Percentiles rank a stretch among this genome's conserved stretches.
These are phyloP conservation scores for Evansstolkia leycettana DNA, from an alignment of 495 filamentous ascomycete species.

Conservation along the genomic window DNA sequence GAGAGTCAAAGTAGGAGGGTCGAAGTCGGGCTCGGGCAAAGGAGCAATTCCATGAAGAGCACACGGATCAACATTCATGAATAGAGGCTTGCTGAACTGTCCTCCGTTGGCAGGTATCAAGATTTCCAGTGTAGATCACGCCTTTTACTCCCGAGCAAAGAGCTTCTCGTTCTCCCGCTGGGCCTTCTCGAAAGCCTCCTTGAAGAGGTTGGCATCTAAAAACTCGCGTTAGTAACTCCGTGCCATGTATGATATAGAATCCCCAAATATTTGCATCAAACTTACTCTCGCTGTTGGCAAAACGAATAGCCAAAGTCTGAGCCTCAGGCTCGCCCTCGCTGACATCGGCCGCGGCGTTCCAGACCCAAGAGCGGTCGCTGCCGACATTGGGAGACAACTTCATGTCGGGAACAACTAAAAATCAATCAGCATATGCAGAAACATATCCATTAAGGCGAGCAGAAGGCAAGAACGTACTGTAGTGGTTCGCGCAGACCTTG, in stretches of 20 bases:
- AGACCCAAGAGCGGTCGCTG: constrained; percentile 97
- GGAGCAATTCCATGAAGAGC: constrained; percentile 1
- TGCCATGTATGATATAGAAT: background rate
- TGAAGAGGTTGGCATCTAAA: constrained; percentile 90
- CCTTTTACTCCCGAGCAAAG: constrained; percentile 43
- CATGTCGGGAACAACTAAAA: constrained; percentile 94
- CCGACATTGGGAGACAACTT: constrained; percentile 96
- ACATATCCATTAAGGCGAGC: background rate
- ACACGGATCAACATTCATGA: constrained; percentile 7
- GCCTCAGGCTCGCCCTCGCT: constrained; percentile 97
- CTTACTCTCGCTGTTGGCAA: constrained; percentile 96
- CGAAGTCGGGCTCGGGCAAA: background rate
- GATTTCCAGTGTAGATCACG: constrained; percentile 4
- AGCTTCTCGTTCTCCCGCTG: constrained; percentile 91
- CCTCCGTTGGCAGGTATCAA: too few relatives aligned
- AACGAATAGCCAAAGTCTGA: constrained; percentile 90
- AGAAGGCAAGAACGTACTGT: constrained; percentile 52
- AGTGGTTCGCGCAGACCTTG: constrained; percentile 99
- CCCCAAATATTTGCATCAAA: constrained; percentile 4
- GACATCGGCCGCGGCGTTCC: constrained; percentile 96
- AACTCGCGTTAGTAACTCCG: constrained; percentile 9
- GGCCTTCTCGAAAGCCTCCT: constrained; percentile 95
- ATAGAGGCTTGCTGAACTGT: background rate
- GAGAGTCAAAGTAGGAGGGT: background rate
- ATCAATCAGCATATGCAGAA: constrained; percentile 8